Base-by-base conservation (phyloP, 805 yeast genomes). In the Ogataea siamensis region DNA sequence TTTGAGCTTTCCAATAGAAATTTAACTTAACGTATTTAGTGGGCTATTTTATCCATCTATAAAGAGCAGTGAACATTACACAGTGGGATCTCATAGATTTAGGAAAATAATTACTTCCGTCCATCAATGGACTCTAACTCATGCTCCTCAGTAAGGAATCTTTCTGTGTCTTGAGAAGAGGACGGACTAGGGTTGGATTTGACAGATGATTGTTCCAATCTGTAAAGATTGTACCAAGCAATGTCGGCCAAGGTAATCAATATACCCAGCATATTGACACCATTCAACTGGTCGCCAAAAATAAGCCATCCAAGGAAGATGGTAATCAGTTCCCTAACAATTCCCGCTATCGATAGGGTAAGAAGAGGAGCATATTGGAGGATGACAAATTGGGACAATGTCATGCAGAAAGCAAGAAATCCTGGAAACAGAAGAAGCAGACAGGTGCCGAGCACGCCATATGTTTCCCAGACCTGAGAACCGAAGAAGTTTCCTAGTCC, bases 321-420 rank as follows among this genome's bases (percentile, higher is more conserved):
- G 0, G 97, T 89, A 37, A 87, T 67, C 4, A 89, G 68, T 60
- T 89, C 97, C 57, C 91, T 88, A 54, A 87, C 82, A n/a, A 89
- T 83, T 5, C 97, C 97, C 0, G 91, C 93, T 26, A 89, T 76
- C 5, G 91, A 80, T 18, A 89, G 63, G 0, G 97, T 87, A 29
- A 87, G 70, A 7, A 89, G 89, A 40, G 84, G 85, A 0, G 95
- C 83, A 23, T 80, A 75, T 38, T 83, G 80, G 30, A 89, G 69
- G 8, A 89, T 76, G 43, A 83, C 78, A 62, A 85, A 87, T 58
- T 88, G 96, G 52, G 84, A 78, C 7, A 86, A 62, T 0, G 95
- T 88, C 87, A 89, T 81, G 55, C 83, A 71, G 53, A 87, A 87
- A 2, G 95, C 96, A 27, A 84, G 62, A 4, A 83, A 45, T 0